A percentile compares a stretch with the other conserved stretches of the same genome.
Evolutionary conservation across 331 rosid species (phyloP).

Genomic region (Quercus tomentella): DNA sequence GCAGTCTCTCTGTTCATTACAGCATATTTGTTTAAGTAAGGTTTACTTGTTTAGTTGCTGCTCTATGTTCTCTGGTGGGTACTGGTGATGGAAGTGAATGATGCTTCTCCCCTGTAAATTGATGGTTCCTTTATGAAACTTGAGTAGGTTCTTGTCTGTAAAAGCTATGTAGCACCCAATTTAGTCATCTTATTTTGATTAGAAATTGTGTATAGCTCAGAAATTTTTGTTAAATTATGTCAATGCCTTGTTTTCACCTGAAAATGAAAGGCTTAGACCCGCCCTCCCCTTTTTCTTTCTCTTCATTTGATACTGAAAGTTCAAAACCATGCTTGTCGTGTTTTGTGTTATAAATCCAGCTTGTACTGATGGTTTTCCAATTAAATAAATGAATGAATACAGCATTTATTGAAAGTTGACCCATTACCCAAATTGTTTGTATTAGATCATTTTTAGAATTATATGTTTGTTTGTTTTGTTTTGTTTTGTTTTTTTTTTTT

Average conservation of each 20-base stretch:
- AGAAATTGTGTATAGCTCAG: background rate
- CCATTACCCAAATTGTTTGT: background rate
- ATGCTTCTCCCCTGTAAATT: background rate
- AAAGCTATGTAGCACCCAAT: background rate
- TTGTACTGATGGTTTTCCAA: no score
- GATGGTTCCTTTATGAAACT: constrained; percentile 1
- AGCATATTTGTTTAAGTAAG: background rate
- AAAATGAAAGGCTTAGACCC: no score
- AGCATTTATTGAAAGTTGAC: no score
- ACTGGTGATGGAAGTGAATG: background rate
- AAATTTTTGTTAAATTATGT: background rate
- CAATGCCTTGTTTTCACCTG: background rate
- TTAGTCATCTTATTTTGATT: background rate
- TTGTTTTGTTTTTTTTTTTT: background rate
- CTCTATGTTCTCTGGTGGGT: background rate
- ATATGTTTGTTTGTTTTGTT: background rate
- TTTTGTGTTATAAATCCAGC: no score
- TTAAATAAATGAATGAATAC: no score
- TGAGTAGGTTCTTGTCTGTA: background rate
- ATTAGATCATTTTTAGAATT: background rate
- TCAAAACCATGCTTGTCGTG: no score
- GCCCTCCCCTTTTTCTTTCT: no score
- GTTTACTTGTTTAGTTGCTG: background rate
- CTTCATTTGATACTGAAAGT: no score
- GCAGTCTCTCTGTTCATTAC: constrained; percentile 3